Base-by-base conservation (phyloP, 352 stramenopile species). In the Globisporangium viniferum region DNA sequence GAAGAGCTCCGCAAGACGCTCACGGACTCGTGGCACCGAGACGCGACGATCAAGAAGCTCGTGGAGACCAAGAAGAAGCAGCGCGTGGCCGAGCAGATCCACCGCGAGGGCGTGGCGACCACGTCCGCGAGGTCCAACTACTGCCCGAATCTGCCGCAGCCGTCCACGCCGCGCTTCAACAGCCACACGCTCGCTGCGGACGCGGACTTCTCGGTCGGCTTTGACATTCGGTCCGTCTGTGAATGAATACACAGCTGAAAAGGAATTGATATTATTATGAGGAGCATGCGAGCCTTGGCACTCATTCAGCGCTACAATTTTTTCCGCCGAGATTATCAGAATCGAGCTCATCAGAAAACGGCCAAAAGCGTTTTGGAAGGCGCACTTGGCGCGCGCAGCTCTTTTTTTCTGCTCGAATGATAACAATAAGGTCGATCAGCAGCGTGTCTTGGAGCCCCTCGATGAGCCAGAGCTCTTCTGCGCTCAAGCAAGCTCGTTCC, bases 131-230 rank as follows among this genome's bases (percentile, higher is more conserved):
- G 55, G 14, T 33, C 22, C 24, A 71, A 67, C 56, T 78, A 76
- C 44, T 75, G 73, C 33, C 66, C 75, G n/a, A 57, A 70, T 14
- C 63, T 81, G 33, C 63, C 44, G 10, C 72, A 80, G 66, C 73
- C 69, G 41, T 57, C 62, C 57, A 81, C 76, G 7, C 69, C 78
- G 36, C 59, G 68, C 35, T 53, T 46, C 49, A 48, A 35, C 20
- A 53, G 48, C 18, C 33, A 33, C 12, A 36, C 20, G 22, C 27
- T n/a, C 29, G 22, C n/a, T 49, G n/a, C 15, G 29, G 73, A 77
- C 4, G 72, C 79, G 39, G 79, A 93, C 60, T 93, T 79, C 68
- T 92, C 84, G 0, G 84, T 92, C 3, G 84, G 84, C 27, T 92
- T 91, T 54, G 82, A 92, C 71, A 87, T 91, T 62, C 84, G 82